A percentile compares a stretch with the other conserved stretches of the same genome.
phyloP scores from a whole-genome alignment of 2,329 filamentous ascomycete species.

The Botrytis squamosa region DNA sequence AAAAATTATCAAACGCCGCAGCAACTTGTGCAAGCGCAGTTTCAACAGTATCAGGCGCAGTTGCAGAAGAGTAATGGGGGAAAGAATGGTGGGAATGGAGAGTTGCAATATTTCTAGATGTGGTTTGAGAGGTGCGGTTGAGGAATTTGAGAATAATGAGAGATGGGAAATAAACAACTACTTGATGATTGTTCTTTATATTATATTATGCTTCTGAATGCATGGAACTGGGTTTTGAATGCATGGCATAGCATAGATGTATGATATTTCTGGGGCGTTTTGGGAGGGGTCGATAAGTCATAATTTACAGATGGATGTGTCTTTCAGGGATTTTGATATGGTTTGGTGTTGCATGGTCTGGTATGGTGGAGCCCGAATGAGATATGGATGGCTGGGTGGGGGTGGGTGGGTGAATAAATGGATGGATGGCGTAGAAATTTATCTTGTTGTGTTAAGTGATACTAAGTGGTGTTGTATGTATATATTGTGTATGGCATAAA shows the following conservation, averaged over 20 bases:
- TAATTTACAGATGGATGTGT: not conserved
- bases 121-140: not conserved
- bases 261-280: not conserved
- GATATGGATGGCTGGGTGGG: not conserved
- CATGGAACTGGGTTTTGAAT: not conserved
- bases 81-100: constrained; percentile 28
- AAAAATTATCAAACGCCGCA: constrained; percentile 39
- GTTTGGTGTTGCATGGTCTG: not conserved
- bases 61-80: constrained; percentile 35
- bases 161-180: not conserved
- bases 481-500: not conserved
- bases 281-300: not conserved
- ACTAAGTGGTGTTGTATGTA: not conserved
- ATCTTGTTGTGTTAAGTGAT: not conserved
- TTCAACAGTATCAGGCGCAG: constrained; percentile 37
- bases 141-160: not conserved
- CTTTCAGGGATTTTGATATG: not conserved
- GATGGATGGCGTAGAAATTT: not conserved
- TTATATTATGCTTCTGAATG: not conserved
- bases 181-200: not conserved
- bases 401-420: too few relatives aligned
- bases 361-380: not conserved
- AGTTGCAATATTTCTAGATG: constrained; percentile 36
- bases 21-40: constrained; percentile 38
- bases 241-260: not conserved